These are phyloP conservation scores for Phyllostachys edulis DNA, from an alignment of 176 grass and related monocot genomes.

Conservation along the genomic window DNA sequence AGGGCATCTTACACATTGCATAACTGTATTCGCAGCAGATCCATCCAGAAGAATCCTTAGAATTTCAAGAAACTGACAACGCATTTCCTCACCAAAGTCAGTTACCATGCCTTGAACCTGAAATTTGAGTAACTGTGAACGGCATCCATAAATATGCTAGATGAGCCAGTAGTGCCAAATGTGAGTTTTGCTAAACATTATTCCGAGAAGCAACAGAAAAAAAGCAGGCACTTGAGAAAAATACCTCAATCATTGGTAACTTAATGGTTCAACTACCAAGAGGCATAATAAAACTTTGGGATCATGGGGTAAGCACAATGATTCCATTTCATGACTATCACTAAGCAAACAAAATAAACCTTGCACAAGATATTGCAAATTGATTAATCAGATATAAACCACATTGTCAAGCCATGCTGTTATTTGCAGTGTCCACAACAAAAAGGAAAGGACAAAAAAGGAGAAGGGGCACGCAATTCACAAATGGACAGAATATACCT, in stretches of 20 bases:
- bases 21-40: conserved; percentile 19
- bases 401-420: conserved; percentile 8
- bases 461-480: neutral
- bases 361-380: neutral
- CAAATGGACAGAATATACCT: neutral
- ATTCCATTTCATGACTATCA: conserved; percentile 4
- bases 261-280: conserved; percentile 40
- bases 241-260: conserved; percentile 7
- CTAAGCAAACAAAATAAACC: neutral
- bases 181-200: conserved; percentile 16
- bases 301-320: neutral
- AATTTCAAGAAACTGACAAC: conserved; percentile 67
- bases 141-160: conserved; percentile 20
- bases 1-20: conserved; percentile 37
- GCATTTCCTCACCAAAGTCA: conserved; percentile 65
- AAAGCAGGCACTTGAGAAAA: neutral
- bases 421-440: conserved; percentile 17
- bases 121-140: conserved; percentile 35
- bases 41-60: conserved; percentile 59
- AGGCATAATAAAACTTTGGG: neutral
- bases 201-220: conserved; percentile 4
- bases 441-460: conserved; percentile 16
- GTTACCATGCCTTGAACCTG: conserved; percentile 77
- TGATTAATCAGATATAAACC: conserved; percentile 7
- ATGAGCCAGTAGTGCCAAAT: conserved; percentile 15